Evolutionary conservation across 139 green algal genomes (phyloP).

Genomic region (Micractinium conductrix): DNA sequence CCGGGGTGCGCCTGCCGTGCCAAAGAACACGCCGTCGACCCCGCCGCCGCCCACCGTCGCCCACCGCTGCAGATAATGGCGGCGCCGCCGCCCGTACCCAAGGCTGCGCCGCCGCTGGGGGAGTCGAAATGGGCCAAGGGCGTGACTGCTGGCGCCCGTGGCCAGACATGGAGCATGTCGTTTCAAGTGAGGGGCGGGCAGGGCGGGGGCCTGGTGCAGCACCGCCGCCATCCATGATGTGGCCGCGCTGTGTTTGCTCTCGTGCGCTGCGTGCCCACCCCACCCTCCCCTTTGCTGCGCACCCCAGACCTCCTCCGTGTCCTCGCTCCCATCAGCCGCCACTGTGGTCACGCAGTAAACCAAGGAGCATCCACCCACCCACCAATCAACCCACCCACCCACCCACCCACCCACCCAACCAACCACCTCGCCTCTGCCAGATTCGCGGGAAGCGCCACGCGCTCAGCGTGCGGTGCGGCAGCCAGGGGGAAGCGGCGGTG

Average conservation of each 20-base stretch:
- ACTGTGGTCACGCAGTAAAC: too few species aligned
- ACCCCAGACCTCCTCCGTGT: background rate
- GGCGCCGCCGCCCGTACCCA: too few species aligned
- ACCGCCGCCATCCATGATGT: background rate
- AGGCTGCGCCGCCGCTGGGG: too few species aligned
- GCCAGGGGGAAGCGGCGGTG: constrained; percentile 22
- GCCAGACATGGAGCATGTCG: background rate
- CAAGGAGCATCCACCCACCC: too few species aligned
- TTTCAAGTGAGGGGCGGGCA: constrained; percentile 22
- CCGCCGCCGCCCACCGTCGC: too few species aligned
- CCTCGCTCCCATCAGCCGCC: too few species aligned
- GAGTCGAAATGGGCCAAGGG: constrained; percentile 26
- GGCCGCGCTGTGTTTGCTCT: background rate
- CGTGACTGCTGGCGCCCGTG: background rate
- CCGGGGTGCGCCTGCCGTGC: too few species aligned
- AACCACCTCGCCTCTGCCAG: background rate
- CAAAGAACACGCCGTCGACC: too few species aligned
- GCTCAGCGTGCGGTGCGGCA: background rate
- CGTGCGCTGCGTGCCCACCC: background rate
- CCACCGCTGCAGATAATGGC: too few species aligned
- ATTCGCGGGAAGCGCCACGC: constrained; percentile 28
- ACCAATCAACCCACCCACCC: too few species aligned
- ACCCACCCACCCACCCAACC: background rate
- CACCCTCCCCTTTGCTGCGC: background rate
- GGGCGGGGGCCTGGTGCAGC: background rate